phyloP scores from a whole-genome alignment of 371 early-diverging fungal genomes.

The Mortierella sp. region DNA sequence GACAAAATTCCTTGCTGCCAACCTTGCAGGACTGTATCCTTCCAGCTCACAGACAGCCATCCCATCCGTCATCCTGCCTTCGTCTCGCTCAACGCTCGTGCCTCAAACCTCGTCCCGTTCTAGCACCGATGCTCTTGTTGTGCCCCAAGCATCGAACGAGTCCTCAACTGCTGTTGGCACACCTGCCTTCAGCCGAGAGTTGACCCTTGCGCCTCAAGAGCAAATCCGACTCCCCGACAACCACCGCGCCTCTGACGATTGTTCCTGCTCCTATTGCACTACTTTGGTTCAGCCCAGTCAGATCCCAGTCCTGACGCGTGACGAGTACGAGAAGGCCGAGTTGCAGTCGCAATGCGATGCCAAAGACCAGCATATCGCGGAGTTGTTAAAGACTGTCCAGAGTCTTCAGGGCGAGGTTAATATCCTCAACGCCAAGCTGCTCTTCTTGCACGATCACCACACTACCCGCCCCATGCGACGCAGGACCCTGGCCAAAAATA shows the following conservation, averaged over 20 bases:
- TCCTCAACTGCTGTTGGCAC: neutral
- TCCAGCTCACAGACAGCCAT: constrained; percentile 29
- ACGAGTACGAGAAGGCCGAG: constrained; percentile 44
- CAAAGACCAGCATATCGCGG: constrained; percentile 46
- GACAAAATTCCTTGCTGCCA: constrained; percentile 33
- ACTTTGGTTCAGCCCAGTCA: constrained; percentile 29
- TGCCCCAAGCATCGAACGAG: neutral
- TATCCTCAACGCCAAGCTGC: constrained; percentile 45
- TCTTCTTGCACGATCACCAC: constrained; percentile 53
- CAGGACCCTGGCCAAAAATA: constrained; percentile 30
- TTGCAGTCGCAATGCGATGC: constrained; percentile 41
- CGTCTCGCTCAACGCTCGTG: constrained; percentile 19
- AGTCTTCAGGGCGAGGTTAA: constrained; percentile 45
- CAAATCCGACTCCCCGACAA: constrained; percentile 30
- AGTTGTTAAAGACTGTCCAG: constrained; percentile 41
- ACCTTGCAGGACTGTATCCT: constrained; percentile 36
- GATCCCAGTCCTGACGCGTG: constrained; percentile 33
- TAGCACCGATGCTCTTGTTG: neutral
- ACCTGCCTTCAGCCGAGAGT: neutral
- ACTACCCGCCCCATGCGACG: constrained; percentile 54
- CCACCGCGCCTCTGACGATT: constrained; percentile 24
- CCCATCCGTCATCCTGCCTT: constrained; percentile 39
- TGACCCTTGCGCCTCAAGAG: constrained; percentile 20
- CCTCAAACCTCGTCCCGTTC: neutral
- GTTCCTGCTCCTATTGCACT: constrained; percentile 26